Percentiles rank a stretch among this genome's conserved stretches.
phyloP scores from a whole-genome alignment of 768 basidiomycete species.

The Boletus eberwhitei region DNA sequence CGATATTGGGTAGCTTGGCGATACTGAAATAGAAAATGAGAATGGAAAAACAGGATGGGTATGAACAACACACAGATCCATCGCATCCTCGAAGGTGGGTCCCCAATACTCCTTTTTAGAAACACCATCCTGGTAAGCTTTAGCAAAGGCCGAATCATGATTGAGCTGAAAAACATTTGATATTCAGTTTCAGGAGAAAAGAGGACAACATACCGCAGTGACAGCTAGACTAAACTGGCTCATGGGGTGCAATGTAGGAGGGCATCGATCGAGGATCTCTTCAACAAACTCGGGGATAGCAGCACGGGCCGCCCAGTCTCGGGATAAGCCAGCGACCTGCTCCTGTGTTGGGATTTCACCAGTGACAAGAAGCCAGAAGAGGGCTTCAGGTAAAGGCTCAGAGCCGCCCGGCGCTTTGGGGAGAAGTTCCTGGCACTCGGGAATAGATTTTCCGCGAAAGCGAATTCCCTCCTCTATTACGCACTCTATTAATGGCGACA shows the following conservation, averaged over 20 bases:
- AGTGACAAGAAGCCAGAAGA: constrained; percentile 95
- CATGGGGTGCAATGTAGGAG: constrained; percentile 95
- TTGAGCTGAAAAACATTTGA: constrained; percentile 52
- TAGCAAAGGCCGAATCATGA: constrained; percentile 95
- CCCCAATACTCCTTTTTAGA: constrained; percentile 98
- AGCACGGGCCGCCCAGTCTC: constrained; percentile 93
- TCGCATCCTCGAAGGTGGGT: constrained; percentile 84
- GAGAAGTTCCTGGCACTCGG: constrained; percentile 80
- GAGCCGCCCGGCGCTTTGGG: constrained; percentile 87
- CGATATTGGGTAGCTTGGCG: constrained; percentile 95
- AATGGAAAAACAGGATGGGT: not conserved
- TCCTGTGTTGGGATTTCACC: constrained; percentile 91
- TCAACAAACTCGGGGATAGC: constrained; percentile 94
- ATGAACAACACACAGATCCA: constrained; percentile 63
- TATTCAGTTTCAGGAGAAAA: not conserved
- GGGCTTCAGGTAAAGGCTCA: constrained; percentile 89
- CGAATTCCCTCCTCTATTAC: constrained; percentile 89
- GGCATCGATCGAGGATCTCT: constrained; percentile 91
- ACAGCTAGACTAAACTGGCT: constrained; percentile 96
- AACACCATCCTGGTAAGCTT: constrained; percentile 88
- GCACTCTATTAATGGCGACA: not conserved
- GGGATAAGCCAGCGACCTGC: constrained; percentile 81
- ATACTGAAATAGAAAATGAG: constrained; percentile 50
- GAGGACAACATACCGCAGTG: constrained; percentile 63
- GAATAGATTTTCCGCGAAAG: constrained; percentile 95